Percentiles rank a stretch among this genome's conserved stretches.
phyloP scores from a whole-genome alignment of 768 basidiomycete genomes.

The Pleurotus giganteus region DNA sequence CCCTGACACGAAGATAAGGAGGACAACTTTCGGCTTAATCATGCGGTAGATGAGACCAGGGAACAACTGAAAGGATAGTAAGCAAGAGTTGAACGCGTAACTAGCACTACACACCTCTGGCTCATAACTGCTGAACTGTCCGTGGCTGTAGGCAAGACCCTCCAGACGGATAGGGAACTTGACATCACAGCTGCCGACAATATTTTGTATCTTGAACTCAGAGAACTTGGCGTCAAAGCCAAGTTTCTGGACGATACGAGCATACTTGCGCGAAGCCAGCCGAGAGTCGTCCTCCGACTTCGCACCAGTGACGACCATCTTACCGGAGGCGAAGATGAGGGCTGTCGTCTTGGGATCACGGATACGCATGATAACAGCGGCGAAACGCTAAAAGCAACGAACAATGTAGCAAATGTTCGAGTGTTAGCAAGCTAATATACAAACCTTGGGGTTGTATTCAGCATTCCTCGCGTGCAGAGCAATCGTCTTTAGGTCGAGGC shows the following conservation, averaged over 20 bases:
- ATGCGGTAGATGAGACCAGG: slow-evolving; percentile 99
- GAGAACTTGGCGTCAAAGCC: slow-evolving; percentile 99
- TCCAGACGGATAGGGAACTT: slow-evolving; percentile 98
- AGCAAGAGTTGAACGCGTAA: neutral
- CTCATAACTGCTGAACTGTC: slow-evolving; percentile 96
- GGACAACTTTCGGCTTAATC: slow-evolving; percentile 99
- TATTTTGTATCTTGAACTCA: slow-evolving; percentile 99
- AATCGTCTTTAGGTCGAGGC: slow-evolving; percentile 97
- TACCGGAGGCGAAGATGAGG: slow-evolving; percentile 98
- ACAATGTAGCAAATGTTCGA: slow-evolving; percentile 55
- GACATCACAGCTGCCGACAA: slow-evolving; percentile 96
- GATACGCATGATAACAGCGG: slow-evolving; percentile 99
- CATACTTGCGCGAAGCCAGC: slow-evolving; percentile 96
- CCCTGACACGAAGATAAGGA: slow-evolving; percentile 97
- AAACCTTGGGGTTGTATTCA: slow-evolving; percentile 99
- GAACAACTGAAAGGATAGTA: slow-evolving; percentile 68
- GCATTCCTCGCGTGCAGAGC: slow-evolving; percentile 97
- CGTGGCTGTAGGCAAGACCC: slow-evolving; percentile 96
- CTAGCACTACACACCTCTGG: slow-evolving; percentile 70
- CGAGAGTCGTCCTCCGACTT: slow-evolving; percentile 98
- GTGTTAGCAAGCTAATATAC: slow-evolving; percentile 53
- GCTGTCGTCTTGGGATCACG: slow-evolving; percentile 99
- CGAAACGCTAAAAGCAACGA: slow-evolving; percentile 84
- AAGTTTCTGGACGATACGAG: slow-evolving; percentile 98
- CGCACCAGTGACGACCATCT: slow-evolving; percentile 99